A percentile compares a stretch with the other conserved stretches of the same genome.
These are phyloP conservation scores for Rhodotorula diobovata DNA, from an alignment of 768 basidiomycete genomes.

Conservation along the genomic window DNA sequence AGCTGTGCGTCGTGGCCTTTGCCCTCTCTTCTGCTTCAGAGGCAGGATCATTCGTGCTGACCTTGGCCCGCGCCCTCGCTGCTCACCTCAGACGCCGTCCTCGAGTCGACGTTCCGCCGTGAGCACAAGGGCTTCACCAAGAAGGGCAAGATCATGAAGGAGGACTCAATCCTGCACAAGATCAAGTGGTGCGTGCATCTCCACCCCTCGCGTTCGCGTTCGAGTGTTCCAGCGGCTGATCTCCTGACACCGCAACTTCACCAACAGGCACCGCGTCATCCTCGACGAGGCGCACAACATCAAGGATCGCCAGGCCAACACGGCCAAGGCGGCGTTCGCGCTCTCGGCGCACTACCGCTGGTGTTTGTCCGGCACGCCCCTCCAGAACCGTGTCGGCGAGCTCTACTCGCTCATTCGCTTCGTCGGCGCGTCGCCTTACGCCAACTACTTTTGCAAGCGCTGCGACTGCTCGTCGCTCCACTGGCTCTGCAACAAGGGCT, in stretches of 20 bases:
- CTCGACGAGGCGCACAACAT: conserved; percentile 76
- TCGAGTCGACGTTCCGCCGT: conserved; percentile 88
- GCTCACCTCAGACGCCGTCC: conserved; percentile 65
- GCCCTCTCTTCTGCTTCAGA: background rate
- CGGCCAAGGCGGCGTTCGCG: conserved; percentile 94
- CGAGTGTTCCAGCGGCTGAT: too few relatives aligned
- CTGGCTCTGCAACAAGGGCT: conserved; percentile 74
- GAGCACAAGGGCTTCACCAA: conserved; percentile 88
- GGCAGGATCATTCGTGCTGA: background rate
- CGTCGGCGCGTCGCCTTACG: conserved; percentile 82
- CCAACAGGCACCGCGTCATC: conserved; percentile 41
- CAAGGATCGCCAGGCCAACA: conserved; percentile 89
- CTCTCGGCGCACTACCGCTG: conserved; percentile 74
- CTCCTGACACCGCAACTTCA: too few relatives aligned
- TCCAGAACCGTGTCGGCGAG: conserved; percentile 92
- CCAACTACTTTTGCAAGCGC: conserved; percentile 86
- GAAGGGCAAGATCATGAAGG: conserved; percentile 75
- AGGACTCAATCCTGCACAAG: conserved; percentile 76
- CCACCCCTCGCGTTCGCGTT: too few relatives aligned
- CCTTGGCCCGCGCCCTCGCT: conserved; percentile 3
- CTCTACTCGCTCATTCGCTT: conserved; percentile 74
- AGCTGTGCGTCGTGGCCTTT: conserved; percentile 53
- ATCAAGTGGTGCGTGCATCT: conserved; percentile 64
- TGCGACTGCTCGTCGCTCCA: conserved; percentile 93
- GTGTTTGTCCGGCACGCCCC: conserved; percentile 90